These are phyloP conservation scores for Trametes pubescens DNA, from an alignment of 1,284 basidiomycete species.

Conservation along the genomic window DNA sequence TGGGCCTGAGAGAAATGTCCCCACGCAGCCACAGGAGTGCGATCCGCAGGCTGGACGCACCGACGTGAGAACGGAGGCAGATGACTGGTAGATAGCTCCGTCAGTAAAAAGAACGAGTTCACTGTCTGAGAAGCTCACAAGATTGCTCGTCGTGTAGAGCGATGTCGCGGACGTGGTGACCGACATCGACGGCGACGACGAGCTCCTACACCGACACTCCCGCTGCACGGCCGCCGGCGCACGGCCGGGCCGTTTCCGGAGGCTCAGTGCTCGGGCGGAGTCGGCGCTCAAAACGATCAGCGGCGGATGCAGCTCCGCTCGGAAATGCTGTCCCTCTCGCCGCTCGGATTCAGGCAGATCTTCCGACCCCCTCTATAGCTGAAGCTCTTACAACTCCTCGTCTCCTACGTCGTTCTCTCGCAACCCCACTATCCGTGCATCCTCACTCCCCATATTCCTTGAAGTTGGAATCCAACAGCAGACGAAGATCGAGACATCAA, in stretches of 20 bases:
- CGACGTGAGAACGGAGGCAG: constrained; percentile 6
- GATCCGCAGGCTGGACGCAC: constrained; percentile 16
- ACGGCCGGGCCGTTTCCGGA: neutral
- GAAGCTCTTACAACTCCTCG: constrained; percentile 5
- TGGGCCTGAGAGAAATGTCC: constrained; percentile 18
- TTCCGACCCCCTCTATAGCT: neutral
- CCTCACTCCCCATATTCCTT: too few relatives aligned
- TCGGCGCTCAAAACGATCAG: constrained; percentile 14
- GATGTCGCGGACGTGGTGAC: constrained; percentile 1
- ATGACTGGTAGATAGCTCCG: neutral
- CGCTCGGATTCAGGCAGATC: constrained; percentile 28
- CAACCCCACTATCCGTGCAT: too few relatives aligned
- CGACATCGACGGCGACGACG: constrained; percentile 4
- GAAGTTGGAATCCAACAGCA: neutral
- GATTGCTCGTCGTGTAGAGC: neutral
- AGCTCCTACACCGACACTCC: neutral
- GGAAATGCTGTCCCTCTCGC: constrained; percentile 8
- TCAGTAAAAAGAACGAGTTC: neutral
- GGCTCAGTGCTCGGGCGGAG: neutral
- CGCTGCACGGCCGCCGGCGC: neutral
- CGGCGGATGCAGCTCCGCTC: constrained; percentile 4
- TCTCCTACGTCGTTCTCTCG: neutral
- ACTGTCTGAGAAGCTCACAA: neutral
- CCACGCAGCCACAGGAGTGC: constrained; percentile 12
- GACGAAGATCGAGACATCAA: neutral